phyloP scores from a whole-genome alignment of 768 basidiomycete genomes.

The Tubosaeta sp. region DNA sequence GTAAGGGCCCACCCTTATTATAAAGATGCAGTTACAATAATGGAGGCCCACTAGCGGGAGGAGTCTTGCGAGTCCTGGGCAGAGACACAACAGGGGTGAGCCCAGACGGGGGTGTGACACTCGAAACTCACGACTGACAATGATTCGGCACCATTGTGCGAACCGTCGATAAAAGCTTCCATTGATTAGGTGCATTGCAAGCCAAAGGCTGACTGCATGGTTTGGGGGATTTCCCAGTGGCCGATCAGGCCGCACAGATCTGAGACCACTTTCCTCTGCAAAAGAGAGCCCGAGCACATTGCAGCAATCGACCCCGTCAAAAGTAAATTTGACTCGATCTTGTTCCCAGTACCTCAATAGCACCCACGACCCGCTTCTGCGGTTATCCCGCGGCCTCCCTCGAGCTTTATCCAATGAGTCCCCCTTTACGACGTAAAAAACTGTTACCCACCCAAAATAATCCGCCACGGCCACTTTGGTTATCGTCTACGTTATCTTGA shows the following conservation, averaged over 20 bases:
- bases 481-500: conserved; percentile 1
- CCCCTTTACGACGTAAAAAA: neutral
- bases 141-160: no score
- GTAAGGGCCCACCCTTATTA: no score
- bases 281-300: neutral
- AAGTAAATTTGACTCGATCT: neutral
- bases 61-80: no score
- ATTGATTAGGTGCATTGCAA: no score
- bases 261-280: neutral
- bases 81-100: no score
- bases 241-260: no score
- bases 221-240: neutral
- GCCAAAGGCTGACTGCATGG: neutral
- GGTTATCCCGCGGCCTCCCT: neutral
- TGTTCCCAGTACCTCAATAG: neutral
- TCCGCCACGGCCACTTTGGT: neutral
- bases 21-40: no score
- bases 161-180: no score
- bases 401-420: neutral
- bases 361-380: neutral
- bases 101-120: no score
- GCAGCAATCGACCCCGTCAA: neutral
- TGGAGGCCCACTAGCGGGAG: no score
- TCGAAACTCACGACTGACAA: no score
- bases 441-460: neutral